Conservation (phyloP, 140 eudicot species). For the Flaveria floridana region DNA sequence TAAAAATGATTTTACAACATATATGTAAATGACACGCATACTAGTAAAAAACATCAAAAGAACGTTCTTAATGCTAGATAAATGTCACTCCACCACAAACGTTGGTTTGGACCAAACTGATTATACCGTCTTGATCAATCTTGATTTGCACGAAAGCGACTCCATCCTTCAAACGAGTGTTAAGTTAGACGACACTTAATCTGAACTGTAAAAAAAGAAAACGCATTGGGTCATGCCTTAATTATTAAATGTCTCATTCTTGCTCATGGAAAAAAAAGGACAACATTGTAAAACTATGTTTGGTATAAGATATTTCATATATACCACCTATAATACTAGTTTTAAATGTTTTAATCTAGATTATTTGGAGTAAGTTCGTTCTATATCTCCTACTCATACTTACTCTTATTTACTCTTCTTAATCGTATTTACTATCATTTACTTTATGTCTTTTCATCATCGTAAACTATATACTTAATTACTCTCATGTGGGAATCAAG, state of each 20-base stretch:
- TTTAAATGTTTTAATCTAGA: too few species aligned
- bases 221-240: neutral
- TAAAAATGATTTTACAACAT: neutral
- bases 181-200: neutral
- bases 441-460: neutral
- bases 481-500: neutral
- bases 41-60: neutral
- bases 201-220: neutral
- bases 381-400: neutral
- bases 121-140: neutral
- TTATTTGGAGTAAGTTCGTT: too few species aligned
- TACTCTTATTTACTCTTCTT: too few species aligned
- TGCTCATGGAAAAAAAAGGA: neutral
- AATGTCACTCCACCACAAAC: neutral
- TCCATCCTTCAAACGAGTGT: neutral
- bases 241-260: neutral
- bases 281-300: neutral
- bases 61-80: neutral
- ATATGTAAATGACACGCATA: too few species aligned
- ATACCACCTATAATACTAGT: too few species aligned
- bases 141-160: neutral
- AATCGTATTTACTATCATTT: neutral
- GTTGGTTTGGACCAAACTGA: neutral
- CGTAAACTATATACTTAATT: neutral
- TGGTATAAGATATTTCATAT: neutral